Conservation (phyloP, 352 stramenopile species). For the Phytopythium ostracodes region DNA sequence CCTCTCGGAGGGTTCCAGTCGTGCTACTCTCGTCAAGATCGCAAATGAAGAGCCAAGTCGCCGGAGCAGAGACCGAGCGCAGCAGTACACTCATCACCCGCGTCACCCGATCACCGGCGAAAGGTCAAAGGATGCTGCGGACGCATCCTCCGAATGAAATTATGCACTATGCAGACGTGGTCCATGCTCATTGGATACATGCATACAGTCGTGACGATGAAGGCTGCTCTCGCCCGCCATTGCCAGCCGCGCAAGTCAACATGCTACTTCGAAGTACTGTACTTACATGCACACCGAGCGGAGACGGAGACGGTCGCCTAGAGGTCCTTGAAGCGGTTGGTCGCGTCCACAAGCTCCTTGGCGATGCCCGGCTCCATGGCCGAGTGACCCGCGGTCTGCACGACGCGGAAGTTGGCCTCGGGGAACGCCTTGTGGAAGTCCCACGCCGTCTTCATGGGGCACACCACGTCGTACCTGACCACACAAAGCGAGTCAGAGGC, state of each 20-base stretch:
- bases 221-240: too few species aligned
- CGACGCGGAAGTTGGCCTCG: constrained; percentile 63
- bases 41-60: not conserved
- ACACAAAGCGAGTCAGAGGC: constrained; percentile 2
- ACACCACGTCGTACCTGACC: constrained; percentile 85
- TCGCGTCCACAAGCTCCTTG: constrained; percentile 68
- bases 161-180: too few species aligned
- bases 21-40: not conserved
- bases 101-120: not conserved
- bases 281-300: not conserved
- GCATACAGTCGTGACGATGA: too few species aligned
- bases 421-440: constrained; percentile 83
- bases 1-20: not conserved
- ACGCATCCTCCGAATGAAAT: not conserved
- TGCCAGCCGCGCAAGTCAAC: too few species aligned
- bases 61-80: not conserved
- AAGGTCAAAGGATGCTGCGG: too few species aligned
- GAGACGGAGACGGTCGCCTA: constrained; percentile 7
- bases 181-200: too few species aligned
- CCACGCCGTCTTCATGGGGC: constrained; percentile 82
- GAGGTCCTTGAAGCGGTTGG: constrained; percentile 56
- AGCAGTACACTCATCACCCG: not conserved
- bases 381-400: constrained; percentile 73
- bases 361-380: constrained; percentile 72
- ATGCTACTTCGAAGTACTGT: too few species aligned